Percentiles rank a stretch among this genome's conserved stretches.
These are phyloP conservation scores for Diatrype stigma DNA, from an alignment of 2,329 filamentous ascomycete species.

Conservation along the genomic window DNA sequence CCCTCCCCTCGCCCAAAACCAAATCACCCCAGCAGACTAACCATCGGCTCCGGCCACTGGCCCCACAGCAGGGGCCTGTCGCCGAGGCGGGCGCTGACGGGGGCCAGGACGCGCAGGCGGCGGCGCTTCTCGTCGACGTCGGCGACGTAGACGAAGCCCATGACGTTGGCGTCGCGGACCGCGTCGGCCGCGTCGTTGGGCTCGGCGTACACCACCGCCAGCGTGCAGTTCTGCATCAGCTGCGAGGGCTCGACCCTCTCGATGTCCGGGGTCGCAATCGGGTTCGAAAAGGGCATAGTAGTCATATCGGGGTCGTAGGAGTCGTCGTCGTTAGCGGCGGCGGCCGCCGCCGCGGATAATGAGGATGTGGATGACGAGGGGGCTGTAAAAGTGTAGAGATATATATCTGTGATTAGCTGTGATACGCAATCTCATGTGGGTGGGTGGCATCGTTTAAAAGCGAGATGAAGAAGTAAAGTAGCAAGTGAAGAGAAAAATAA, in stretches of 20 bases:
- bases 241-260: slow-evolving; percentile 62
- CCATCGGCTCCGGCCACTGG: slow-evolving; percentile 78
- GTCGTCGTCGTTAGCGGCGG: slow-evolving; percentile 19
- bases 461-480: no score
- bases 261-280: slow-evolving; percentile 39
- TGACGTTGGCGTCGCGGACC: slow-evolving; percentile 75
- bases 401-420: slow-evolving; percentile 7
- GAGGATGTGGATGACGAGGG: slow-evolving; percentile 2
- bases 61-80: slow-evolving; percentile 79
- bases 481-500: neutral
- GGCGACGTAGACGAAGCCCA: slow-evolving; percentile 90
- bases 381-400: slow-evolving; percentile 1
- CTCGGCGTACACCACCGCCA: slow-evolving; percentile 76
- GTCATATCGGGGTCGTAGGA: slow-evolving; percentile 19
- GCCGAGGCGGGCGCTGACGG: slow-evolving; percentile 76
- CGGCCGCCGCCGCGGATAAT: slow-evolving; percentile 7
- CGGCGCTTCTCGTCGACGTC: slow-evolving; percentile 84
- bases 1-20: no score
- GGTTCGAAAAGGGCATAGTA: neutral
- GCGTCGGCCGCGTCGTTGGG: slow-evolving; percentile 60
- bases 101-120: slow-evolving; percentile 76
- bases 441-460: no score
- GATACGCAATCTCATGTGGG: no score
- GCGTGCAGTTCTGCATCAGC: slow-evolving; percentile 72
- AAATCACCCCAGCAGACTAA: slow-evolving; percentile 61